Percentiles rank a stretch among this genome's conserved stretches.
Evolutionary conservation across 2,329 filamentous ascomycete genomes (phyloP).

Genomic region (Curvularia lunata): DNA sequence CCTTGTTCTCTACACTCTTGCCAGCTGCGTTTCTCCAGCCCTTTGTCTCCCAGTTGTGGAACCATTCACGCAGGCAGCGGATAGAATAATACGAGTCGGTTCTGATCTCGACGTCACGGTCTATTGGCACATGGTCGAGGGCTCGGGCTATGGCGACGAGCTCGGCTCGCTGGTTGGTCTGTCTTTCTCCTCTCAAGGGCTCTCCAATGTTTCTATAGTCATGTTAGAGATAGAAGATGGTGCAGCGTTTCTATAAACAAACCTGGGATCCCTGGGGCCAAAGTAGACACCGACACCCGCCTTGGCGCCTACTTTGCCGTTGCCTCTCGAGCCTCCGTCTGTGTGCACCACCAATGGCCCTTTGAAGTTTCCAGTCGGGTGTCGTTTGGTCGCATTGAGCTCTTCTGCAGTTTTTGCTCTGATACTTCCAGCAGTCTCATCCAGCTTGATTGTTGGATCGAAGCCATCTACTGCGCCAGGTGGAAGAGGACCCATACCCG

Average conservation of each 20-base stretch:
- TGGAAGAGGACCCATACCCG: slow-evolving; percentile 63
- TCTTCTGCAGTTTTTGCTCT: slow-evolving; percentile 62
- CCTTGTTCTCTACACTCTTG: slow-evolving; percentile 82
- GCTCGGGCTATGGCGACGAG: slow-evolving; percentile 86
- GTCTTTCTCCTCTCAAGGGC: slow-evolving; percentile 71
- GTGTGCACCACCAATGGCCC: slow-evolving; percentile 67
- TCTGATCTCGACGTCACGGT: slow-evolving; percentile 75
- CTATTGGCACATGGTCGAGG: slow-evolving; percentile 73
- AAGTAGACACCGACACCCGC: slow-evolving; percentile 71
- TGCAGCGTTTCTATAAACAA: slow-evolving; percentile 26
- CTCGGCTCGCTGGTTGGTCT: slow-evolving; percentile 98
- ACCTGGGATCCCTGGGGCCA: slow-evolving; percentile 64
- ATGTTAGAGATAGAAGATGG: slow-evolving; percentile 7
- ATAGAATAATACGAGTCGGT: slow-evolving; percentile 94
- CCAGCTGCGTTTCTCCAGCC: slow-evolving; percentile 76
- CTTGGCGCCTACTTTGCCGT: slow-evolving; percentile 61
- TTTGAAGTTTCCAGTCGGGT: slow-evolving; percentile 51
- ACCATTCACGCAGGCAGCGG: slow-evolving; percentile 88
- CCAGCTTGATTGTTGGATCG: slow-evolving; percentile 63
- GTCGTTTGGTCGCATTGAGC: slow-evolving; percentile 54
- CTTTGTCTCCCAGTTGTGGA: slow-evolving; percentile 74
- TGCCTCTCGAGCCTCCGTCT: slow-evolving; percentile 66
- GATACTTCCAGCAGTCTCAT: slow-evolving; percentile 60
- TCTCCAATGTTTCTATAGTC: slow-evolving; percentile 72
- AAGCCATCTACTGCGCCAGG: slow-evolving; percentile 66